A percentile compares a stretch with the other conserved stretches of the same genome.
Conservation (phyloP, 1,284 basidiomycete species). For the Malassezia sp. region DNA sequence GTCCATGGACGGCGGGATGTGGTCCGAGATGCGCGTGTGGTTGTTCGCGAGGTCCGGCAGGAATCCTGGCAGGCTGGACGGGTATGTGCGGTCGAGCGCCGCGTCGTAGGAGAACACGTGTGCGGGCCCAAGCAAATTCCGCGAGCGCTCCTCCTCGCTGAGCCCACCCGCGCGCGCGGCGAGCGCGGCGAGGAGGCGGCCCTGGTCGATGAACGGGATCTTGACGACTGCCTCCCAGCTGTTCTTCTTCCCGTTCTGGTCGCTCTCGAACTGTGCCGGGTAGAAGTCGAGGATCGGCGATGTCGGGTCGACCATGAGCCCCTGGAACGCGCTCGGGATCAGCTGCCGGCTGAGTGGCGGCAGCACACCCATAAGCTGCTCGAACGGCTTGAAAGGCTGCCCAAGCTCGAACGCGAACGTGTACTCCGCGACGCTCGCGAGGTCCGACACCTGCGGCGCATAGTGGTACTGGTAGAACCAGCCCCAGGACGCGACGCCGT, state of each 20-base stretch:
- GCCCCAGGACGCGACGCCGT: conserved; percentile 89
- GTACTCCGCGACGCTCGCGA: conserved; percentile 66
- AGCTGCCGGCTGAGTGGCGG: conserved; percentile 78
- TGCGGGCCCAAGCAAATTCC: conserved; percentile 71
- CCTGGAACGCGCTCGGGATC: conserved; percentile 76
- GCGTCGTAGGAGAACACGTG: conserved; percentile 65
- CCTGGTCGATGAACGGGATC: conserved; percentile 92
- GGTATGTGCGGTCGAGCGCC: conserved; percentile 56
- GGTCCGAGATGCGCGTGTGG: conserved; percentile 65
- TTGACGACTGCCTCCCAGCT: conserved; percentile 99
- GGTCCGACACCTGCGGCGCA: conserved; percentile 61
- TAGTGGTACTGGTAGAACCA: conserved; percentile 99
- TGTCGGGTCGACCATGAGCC: conserved; percentile 73
- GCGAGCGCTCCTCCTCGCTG: conserved; percentile 61
- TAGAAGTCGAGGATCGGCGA: conserved; percentile 94
- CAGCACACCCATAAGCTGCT: conserved; percentile 96
- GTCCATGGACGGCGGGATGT: conserved; percentile 65
- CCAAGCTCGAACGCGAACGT: conserved; percentile 75
- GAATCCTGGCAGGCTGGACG: conserved; percentile 83
- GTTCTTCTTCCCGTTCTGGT: conserved; percentile 94
- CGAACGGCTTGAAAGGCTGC: conserved; percentile 80
- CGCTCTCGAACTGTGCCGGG: conserved; percentile 75
- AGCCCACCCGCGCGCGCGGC: conserved; percentile 64
- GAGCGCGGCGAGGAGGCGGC: conserved; percentile 60
- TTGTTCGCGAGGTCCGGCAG: conserved; percentile 82